Percentiles rank a stretch among this genome's conserved stretches.
Conservation (phyloP, 225 moss, liverwort and hornwort species). For the Physcomitrium patens region DNA sequence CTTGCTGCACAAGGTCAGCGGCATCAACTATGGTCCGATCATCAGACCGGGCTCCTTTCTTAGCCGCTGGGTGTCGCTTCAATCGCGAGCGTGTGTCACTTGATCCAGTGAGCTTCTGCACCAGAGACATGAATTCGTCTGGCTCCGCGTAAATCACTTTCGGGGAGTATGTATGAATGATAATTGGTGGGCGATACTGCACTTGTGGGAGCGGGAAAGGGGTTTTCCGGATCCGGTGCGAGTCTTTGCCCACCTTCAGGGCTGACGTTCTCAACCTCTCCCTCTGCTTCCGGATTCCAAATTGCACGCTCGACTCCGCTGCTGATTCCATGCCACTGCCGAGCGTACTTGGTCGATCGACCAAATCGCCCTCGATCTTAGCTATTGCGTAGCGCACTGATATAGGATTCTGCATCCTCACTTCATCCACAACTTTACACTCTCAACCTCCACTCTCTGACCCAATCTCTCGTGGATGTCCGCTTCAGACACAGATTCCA, state of each 20-base stretch:
- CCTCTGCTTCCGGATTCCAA: constrained; percentile 41
- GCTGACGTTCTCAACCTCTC: constrained; percentile 35
- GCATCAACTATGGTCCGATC: neutral
- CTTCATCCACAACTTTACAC: neutral
- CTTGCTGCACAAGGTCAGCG: constrained; percentile 43
- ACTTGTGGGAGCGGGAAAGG: constrained; percentile 63
- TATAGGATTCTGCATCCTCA: constrained; percentile 47
- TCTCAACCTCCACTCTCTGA: neutral
- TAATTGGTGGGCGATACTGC: constrained; percentile 85
- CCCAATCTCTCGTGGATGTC: too few relatives aligned
- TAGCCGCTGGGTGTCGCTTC: constrained; percentile 39
- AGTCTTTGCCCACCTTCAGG: constrained; percentile 49
- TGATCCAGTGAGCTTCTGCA: constrained; percentile 87
- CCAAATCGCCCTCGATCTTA: constrained; percentile 41
- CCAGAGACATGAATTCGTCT: constrained; percentile 74
- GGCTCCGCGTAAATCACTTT: constrained; percentile 85
- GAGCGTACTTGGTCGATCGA: neutral
- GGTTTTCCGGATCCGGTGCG: constrained; percentile 65
- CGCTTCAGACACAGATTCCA: constrained; percentile 27
- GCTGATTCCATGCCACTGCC: too few relatives aligned
- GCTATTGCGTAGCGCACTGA: constrained; percentile 46
- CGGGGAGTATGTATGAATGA: constrained; percentile 87
- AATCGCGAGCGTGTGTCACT: constrained; percentile 56
- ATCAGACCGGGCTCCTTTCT: neutral
- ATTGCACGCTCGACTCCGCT: constrained; percentile 24